Evolutionary conservation across 2,329 filamentous ascomycete genomes (phyloP).

Genomic region (Nannizziopsis barbatae): DNA sequence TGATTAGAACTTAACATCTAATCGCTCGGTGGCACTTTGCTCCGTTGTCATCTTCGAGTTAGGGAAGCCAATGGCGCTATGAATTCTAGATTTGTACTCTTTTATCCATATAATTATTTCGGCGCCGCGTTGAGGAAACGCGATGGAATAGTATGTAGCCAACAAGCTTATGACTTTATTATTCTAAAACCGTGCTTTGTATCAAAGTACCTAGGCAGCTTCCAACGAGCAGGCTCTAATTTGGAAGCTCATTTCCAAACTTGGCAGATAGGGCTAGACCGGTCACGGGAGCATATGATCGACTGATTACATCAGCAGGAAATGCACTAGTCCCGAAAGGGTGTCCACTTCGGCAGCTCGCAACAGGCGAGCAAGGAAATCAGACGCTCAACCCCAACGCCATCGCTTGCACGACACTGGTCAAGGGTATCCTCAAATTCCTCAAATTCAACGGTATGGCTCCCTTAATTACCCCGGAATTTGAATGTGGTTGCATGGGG

Average conservation of each 20-base stretch:
- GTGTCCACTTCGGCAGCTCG: slow-evolving; percentile 7
- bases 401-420: background rate
- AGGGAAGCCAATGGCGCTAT: too few relatives aligned
- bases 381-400: slow-evolving; percentile 7
- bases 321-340: background rate
- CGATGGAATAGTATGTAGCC: too few relatives aligned
- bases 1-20: too few relatives aligned
- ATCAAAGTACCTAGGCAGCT: background rate
- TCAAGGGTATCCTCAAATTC: background rate
- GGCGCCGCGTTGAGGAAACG: too few relatives aligned
- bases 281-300: background rate
- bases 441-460: slow-evolving; percentile 1
- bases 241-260: background rate
- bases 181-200: too few relatives aligned
- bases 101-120: too few relatives aligned
- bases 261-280: slow-evolving; percentile 6
- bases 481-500: background rate
- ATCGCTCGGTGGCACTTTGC: too few relatives aligned
- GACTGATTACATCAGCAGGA: background rate
- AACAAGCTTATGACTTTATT: too few relatives aligned
- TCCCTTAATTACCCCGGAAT: background rate
- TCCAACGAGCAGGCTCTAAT: background rate
- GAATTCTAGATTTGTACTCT: too few relatives aligned
- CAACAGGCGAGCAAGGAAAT: slow-evolving; percentile 7
- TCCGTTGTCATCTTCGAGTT: too few relatives aligned